phyloP scores from a whole-genome alignment of 352 stramenopile species.

The Pythium dissimile region DNA sequence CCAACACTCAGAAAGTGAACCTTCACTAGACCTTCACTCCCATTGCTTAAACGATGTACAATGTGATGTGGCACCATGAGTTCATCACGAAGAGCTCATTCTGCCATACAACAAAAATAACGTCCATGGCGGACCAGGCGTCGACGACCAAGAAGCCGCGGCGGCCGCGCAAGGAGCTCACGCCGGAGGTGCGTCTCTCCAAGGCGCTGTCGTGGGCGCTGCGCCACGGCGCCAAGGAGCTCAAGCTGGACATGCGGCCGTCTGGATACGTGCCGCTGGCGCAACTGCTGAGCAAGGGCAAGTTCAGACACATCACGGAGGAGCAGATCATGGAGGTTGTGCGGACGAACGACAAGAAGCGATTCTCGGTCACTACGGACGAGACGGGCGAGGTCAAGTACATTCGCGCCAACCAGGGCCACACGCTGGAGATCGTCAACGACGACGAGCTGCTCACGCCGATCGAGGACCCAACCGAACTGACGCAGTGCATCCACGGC shows the following conservation, averaged over 20 bases:
- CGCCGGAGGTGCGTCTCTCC: conserved; percentile 62
- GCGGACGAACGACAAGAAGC: conserved; percentile 65
- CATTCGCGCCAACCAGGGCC: conserved; percentile 83
- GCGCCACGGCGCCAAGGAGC: conserved; percentile 64
- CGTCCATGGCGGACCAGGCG: background rate
- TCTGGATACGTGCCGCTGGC: conserved; percentile 62
- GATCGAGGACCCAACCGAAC: conserved; percentile 38
- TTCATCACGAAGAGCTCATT: background rate
- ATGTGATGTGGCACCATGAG: background rate
- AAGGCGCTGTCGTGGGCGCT: conserved; percentile 77
- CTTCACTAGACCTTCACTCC: background rate
- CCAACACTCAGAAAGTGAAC: background rate
- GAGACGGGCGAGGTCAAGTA: conserved; percentile 33
- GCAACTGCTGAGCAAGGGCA: conserved; percentile 44
- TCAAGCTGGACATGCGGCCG: conserved; percentile 63
- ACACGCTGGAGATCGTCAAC: conserved; percentile 59
- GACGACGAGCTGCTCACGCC: conserved; percentile 72
- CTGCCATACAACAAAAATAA: background rate
- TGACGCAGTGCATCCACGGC: conserved; percentile 70
- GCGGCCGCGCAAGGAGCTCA: conserved; percentile 3
- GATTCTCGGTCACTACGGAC: conserved; percentile 66
- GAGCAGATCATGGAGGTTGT: conserved; percentile 67
- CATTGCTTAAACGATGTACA: no score
- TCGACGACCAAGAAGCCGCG: background rate
- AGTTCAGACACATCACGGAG: conserved; percentile 52